phyloP scores from a whole-genome alignment of 2,329 filamentous ascomycete genomes.

The Fusarium verticillioides region DNA sequence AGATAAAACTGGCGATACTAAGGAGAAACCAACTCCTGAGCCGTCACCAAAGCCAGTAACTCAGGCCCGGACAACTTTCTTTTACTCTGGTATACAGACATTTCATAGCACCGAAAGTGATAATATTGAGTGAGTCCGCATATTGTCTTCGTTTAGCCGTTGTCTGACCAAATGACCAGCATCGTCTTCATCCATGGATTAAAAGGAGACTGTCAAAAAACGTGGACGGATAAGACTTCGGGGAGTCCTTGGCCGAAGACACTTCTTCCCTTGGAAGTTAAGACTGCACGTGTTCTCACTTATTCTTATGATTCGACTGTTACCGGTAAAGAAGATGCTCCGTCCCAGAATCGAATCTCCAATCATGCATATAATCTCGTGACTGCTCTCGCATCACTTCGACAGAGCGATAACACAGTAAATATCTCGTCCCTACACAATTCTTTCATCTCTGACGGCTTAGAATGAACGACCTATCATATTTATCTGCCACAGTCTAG shows the following conservation, averaged over 20 bases:
- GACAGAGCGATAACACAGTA: slow-evolving; percentile 22
- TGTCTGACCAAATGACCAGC: background rate
- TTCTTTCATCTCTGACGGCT: background rate
- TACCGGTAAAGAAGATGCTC: background rate
- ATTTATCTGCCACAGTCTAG: slow-evolving; percentile 34
- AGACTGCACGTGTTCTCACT: slow-evolving; percentile 24
- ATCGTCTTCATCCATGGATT: slow-evolving; percentile 35
- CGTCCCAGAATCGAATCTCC: slow-evolving; percentile 17
- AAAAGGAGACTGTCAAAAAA: slow-evolving; percentile 24
- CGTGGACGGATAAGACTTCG: slow-evolving; percentile 4
- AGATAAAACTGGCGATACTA: background rate
- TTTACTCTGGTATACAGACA: slow-evolving; percentile 1
- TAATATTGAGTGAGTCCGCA: background rate
- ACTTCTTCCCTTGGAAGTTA: slow-evolving; percentile 3
- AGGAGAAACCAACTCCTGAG: background rate
- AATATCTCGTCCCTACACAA: accelerated
- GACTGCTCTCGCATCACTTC: slow-evolving; percentile 15
- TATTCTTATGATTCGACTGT: slow-evolving; percentile 31
- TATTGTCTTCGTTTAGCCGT: accelerated
- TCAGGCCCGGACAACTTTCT: background rate
- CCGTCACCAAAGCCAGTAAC: accelerated
- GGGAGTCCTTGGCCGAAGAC: slow-evolving; percentile 14
- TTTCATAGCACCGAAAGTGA: background rate
- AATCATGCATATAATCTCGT: slow-evolving; percentile 31
- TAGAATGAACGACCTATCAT: slow-evolving; percentile 26